Evolutionary conservation across 1,284 basidiomycete species (phyloP), one percentile per base, ranked within the genome.

Genomic region (Rugosomyces carneus): DNA sequence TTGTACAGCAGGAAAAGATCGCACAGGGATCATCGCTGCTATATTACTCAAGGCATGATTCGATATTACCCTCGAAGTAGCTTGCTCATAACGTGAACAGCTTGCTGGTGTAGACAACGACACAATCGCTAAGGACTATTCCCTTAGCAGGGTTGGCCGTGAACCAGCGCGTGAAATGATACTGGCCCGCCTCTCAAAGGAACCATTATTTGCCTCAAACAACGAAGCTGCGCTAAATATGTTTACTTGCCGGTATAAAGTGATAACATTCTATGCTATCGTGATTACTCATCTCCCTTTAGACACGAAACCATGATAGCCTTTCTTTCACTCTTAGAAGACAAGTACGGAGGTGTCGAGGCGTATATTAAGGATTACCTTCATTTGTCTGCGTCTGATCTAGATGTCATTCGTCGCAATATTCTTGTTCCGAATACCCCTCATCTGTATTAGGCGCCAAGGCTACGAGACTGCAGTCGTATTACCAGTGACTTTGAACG

Each of bases 1-100:
- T 55, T 89, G 85, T 54, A 89, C 85, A 47, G 84, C 85, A 62
- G 87, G 87, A 7, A 89, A 89, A 61, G 87, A 89, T 62, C 68
- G 86, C 52, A 89, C 86, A 2, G 87, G 86, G 7, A 67, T 89
- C n/a, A 62, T 82, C 35, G 83, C 86, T 16, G 85, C 84, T 2
- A 70, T 89, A 32, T 55, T 89, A 9, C 66, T 89, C 20, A 80
- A 80, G 61, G 86, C 85, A 57, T 29, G 65, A 5, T 27, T 23
- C 42, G n/a, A 3, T 7, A 6, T 40, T 16, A 10, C 19, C 16
- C 0, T 11, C 27, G 18, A 16, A 15, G 11, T 26, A 13, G 13
- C 23, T 35, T 26, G 21, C 32, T 42, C 15, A 36, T 9, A 23
- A 15, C 31, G 40, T 8, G 1, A 21, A 41, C 49, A 89, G 86